Base-by-base conservation (phyloP, 768 basidiomycete species). In the Pleurotus cornucopiae region DNA sequence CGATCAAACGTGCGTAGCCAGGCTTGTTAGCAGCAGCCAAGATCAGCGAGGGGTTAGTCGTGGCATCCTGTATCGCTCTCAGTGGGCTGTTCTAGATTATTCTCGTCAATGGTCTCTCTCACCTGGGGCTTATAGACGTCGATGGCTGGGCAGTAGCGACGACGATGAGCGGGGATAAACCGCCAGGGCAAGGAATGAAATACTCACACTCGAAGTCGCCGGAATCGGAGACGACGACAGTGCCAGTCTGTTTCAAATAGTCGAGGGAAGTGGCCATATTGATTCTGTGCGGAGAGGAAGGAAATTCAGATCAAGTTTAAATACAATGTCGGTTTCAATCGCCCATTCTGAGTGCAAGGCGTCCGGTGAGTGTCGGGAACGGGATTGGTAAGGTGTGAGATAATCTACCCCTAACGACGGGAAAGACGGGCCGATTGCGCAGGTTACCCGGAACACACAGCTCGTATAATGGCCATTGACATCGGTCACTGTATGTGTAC, bases 31-130 rank as follows among this genome's bases (percentile, higher is more conserved):
- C 87, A 45, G 96, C 97, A 25, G 92, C 91, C 67, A 99, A 79
- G 70, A 98, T 93, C 70, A 94, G 72, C 34, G 92, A 94, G n/a
- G 97, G 97, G 78, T 98, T 99, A 61, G 97, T 99, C 45, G 97
- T 98, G n/a, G 96, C 96, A 78, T 98, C 96, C 86, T 94, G 67
- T 1, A 34, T 34, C 30, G 1, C 11, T 34, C 7, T 34, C 30
- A 34, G 11, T 9, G 30, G 30, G 9, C 30, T 9, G 30, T 34
- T 34, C 30, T 3, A 34, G 7, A 11, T 9, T 11, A 11, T 34
- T 9, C 7, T 11, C 9, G 30, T 9, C 9, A 34, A 34, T 11
- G 30, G 11, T 34, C 30, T 52, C 45, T 38, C 66, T 62, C 69
- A 84, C 86, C 76, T 91, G 94, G 64, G 96, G 96, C 77, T 97